Conservation (phyloP, 2,329 filamentous ascomycete species). For the Trichoderma hamatum region DNA sequence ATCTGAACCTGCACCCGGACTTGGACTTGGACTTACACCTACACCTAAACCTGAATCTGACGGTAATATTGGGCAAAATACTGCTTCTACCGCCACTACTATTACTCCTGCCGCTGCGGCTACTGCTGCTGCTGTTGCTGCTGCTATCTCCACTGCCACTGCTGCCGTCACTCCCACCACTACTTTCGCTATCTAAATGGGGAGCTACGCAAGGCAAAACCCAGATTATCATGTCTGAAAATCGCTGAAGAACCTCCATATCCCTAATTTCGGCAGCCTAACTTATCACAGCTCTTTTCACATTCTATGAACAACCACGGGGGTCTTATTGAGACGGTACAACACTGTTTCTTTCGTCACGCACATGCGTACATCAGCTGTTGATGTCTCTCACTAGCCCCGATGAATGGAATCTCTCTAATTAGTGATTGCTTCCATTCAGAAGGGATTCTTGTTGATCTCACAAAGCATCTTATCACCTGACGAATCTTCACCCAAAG, state of each 20-base stretch:
- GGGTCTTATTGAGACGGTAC: background rate
- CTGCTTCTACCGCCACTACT: background rate
- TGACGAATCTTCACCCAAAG: background rate
- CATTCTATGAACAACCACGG: background rate
- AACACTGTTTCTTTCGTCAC: background rate
- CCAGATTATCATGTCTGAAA: background rate
- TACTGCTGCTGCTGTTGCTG: background rate
- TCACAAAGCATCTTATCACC: background rate
- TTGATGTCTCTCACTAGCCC: background rate
- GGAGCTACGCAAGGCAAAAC: background rate
- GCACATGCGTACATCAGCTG: background rate
- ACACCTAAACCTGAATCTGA: conserved; percentile 46
- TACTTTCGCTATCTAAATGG: background rate
- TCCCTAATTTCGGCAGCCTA: background rate
- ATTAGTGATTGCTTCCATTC: background rate
- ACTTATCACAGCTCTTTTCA: background rate
- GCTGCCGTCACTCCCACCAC: background rate
- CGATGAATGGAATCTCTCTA: background rate
- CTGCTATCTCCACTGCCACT: background rate
- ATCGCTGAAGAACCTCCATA: background rate
- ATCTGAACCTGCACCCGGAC: conserved; percentile 34
- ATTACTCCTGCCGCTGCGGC: background rate
- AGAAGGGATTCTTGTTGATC: background rate
- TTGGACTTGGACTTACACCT: conserved; percentile 37
- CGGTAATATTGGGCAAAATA: background rate